Base-by-base conservation (phyloP, 2,329 filamentous ascomycete genomes). In the Aspergillus sergii region DNA sequence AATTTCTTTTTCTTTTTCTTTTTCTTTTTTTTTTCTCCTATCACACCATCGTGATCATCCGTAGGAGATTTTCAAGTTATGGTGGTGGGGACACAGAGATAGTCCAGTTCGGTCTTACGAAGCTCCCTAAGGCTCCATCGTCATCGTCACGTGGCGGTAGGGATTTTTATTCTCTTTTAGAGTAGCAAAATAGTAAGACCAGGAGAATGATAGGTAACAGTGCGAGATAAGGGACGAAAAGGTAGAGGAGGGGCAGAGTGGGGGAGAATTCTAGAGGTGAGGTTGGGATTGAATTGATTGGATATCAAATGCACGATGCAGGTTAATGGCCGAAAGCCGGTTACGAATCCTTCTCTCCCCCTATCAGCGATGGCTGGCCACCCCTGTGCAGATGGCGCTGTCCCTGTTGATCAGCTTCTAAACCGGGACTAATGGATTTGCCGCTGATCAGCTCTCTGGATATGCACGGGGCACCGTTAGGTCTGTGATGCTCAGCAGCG, bases 331-430 rank as follows among this genome's bases (percentile, higher is more conserved):
- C 21, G 12, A 59, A 57, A 46, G 23, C 34, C n/a, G 50, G 51
- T 62, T 62, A 59, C 57, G 57, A 62, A 56, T 62, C 14, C 51
- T 41, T 11, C 32, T 55, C 14, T 11, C 23, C 32, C 51, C 51
- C 51, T 55, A 55, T 55, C 51, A 55, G 34, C 21, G 21, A 51
- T 21, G 48, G 48, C 48, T 21, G 48, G 34, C 30, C 7, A 55
- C 51, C 51, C 51, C 51, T 50, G 46, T 51, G 21, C 34, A 55
- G 34, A 55, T 55, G 23, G 34, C 26, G 21, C n/a, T 16, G 59
- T 61, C 58, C 59, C 62, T 64, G 59, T 59, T 58, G 56, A 62
- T 62, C 60, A 56, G 51, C 34, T 58, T 41, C 26, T 41, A 30
- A 26, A 60, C 21, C 34, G 12, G n/a, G n/a, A 23, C 26, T 30